phyloP scores from a whole-genome alignment of 108 stramenopile genomes.

The Stephanodiscus minutulus region DNA sequence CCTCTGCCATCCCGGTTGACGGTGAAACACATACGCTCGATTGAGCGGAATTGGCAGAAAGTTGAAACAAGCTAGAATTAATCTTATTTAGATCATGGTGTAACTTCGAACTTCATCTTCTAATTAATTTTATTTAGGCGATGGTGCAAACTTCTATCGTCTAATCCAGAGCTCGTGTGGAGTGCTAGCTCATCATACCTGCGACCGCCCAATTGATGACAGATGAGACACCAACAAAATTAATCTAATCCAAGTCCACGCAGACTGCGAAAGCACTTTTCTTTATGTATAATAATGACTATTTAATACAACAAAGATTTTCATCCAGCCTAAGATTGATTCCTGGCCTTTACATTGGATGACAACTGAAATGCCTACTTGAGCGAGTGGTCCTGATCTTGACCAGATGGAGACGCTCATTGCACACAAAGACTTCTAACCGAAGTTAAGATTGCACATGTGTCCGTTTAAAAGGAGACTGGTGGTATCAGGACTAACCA shows the following conservation, averaged over 20 bases:
- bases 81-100: constrained; percentile 13
- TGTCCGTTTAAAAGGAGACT: no score
- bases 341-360: no score
- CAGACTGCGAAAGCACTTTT: not conserved
- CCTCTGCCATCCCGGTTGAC: not conserved
- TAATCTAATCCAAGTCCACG: not conserved
- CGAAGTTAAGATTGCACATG: not conserved
- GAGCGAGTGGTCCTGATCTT: no score
- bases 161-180: not conserved
- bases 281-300: not conserved
- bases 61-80: constrained; percentile 11
- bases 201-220: no score
- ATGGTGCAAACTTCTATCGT: not conserved
- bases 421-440: no score
- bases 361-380: no score
- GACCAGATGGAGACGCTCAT: no score
- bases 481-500: not conserved
- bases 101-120: not conserved
- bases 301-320: not conserved
- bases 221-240: not conserved
- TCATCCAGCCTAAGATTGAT: not conserved
- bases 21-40: not conserved
- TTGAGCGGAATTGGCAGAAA: not conserved
- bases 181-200: not conserved
- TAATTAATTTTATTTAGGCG: constrained; percentile 11